Conservation (phyloP, 164 flowering plant genomes). For the Hamamelis virginiana region DNA sequence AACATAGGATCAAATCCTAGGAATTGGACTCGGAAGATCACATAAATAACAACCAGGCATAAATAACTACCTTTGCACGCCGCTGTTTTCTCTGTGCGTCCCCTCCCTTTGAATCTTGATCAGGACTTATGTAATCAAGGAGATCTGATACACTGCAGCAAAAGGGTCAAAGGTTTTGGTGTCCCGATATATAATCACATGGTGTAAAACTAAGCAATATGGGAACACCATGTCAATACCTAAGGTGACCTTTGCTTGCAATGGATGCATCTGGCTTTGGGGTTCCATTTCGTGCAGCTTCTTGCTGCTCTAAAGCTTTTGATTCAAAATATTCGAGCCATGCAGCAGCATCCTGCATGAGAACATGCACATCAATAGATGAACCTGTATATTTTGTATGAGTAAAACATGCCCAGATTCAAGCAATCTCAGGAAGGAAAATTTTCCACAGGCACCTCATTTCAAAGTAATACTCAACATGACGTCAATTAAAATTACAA, state of each 20-base stretch:
- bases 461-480: neutral
- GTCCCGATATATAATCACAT: neutral
- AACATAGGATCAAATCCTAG: neutral
- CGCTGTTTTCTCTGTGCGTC: constrained; percentile 61
- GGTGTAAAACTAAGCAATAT: constrained; percentile 21
- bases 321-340: constrained; percentile 96
- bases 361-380: constrained; percentile 1
- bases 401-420: neutral
- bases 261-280: constrained; percentile 89
- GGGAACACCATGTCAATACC: constrained; percentile 63
- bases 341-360: constrained; percentile 85
- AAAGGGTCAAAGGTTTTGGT: constrained; percentile 27
- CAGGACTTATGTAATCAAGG: constrained; percentile 83
- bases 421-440: neutral
- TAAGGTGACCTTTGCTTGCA: constrained; percentile 96
- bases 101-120: constrained; percentile 56
- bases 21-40: no score
- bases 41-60: no score
- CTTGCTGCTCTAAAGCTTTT: constrained; percentile 89
- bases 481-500: neutral
- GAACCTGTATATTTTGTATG: neutral
- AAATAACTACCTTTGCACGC: constrained; percentile 73
- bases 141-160: constrained; percentile 89
- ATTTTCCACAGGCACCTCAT: neutral
- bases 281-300: constrained; percentile 79